Conservation (phyloP, 2,329 filamentous ascomycete genomes). For the Colletotrichum zoysiae region DNA sequence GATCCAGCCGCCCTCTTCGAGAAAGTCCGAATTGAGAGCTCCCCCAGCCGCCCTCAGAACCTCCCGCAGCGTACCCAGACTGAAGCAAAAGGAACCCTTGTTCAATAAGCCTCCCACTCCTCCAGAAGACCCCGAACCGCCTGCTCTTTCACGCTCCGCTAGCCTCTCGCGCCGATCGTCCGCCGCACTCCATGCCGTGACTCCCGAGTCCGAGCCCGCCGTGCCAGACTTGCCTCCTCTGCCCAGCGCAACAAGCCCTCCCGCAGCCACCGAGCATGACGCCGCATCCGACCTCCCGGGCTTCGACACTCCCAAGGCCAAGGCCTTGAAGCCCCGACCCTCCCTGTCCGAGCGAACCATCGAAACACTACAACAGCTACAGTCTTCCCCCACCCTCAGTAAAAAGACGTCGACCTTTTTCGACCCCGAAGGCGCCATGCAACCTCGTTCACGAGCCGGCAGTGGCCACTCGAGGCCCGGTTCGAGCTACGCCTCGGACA, state of each 20-base stretch:
- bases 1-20: conserved; percentile 42
- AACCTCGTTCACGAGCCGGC: conserved; percentile 63
- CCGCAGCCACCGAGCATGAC: conserved; percentile 41
- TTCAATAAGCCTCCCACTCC: conserved; percentile 34
- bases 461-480: conserved; percentile 62
- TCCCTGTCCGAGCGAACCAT: conserved; percentile 88
- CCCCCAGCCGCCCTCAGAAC: conserved; percentile 13
- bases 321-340: conserved; percentile 53
- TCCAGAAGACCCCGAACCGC: conserved; percentile 43
- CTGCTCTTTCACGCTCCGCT: conserved; percentile 47
- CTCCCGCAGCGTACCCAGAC: conserved; percentile 31
- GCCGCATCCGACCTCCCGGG: not conserved
- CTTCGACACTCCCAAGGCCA: conserved; percentile 41
- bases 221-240: conserved; percentile 25
- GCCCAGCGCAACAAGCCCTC: conserved; percentile 18
- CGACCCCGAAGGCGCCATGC: conserved; percentile 70
- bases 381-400: conserved; percentile 79
- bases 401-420: conserved; percentile 81
- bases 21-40: conserved; percentile 17
- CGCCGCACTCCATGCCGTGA: conserved; percentile 43
- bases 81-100: conserved; percentile 32
- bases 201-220: conserved; percentile 27
- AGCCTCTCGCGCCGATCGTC: conserved; percentile 50
- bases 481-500: conserved; percentile 73
- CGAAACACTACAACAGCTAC: conserved; percentile 83